phyloP scores from a whole-genome alignment of 805 yeast species.

The Candida nemodendra region DNA sequence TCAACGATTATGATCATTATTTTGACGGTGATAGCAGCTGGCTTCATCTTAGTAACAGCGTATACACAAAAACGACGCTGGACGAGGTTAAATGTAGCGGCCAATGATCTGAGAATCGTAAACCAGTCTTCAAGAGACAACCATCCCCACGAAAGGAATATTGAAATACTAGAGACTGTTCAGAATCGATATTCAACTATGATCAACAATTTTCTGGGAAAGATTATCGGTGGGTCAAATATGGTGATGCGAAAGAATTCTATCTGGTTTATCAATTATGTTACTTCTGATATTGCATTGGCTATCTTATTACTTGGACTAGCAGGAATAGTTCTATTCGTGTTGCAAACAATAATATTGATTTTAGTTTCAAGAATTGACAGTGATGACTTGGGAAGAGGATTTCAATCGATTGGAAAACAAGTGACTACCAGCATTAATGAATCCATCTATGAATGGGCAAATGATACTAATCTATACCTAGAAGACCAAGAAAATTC shows the following conservation, averaged over 20 bases:
- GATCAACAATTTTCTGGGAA: slow-evolving; percentile 20
- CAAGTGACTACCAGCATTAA: slow-evolving; percentile 25
- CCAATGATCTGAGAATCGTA: slow-evolving; percentile 18
- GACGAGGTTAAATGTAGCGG: slow-evolving; percentile 41
- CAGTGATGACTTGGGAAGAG: slow-evolving; percentile 9
- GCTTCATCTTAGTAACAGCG: slow-evolving; percentile 41
- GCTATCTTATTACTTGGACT: slow-evolving; percentile 52
- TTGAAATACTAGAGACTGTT: slow-evolving; percentile 27
- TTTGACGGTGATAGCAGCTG: slow-evolving; percentile 40
- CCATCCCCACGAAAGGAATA: slow-evolving; percentile 14
- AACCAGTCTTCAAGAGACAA: slow-evolving; percentile 1
- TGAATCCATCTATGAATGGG: slow-evolving; percentile 46
- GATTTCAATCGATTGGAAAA: slow-evolving; percentile 11
- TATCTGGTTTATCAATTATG: slow-evolving; percentile 49
- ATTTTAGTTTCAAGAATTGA: slow-evolving; percentile 12
- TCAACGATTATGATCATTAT: slow-evolving; percentile 40
- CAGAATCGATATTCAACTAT: slow-evolving; percentile 23
- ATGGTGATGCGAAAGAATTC: slow-evolving; percentile 18
- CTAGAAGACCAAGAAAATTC: slow-evolving; percentile 46
- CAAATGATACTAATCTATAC: slow-evolving; percentile 52
- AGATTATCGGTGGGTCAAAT: slow-evolving; percentile 12
- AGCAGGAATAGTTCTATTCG: slow-evolving; percentile 53
- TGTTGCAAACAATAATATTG: slow-evolving; percentile 54
- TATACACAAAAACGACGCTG: slow-evolving; percentile 48
- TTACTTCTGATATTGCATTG: slow-evolving; percentile 52